Evolutionary conservation across 208 protist species (phyloP).

Genomic region (Trypanosoma mega): DNA sequence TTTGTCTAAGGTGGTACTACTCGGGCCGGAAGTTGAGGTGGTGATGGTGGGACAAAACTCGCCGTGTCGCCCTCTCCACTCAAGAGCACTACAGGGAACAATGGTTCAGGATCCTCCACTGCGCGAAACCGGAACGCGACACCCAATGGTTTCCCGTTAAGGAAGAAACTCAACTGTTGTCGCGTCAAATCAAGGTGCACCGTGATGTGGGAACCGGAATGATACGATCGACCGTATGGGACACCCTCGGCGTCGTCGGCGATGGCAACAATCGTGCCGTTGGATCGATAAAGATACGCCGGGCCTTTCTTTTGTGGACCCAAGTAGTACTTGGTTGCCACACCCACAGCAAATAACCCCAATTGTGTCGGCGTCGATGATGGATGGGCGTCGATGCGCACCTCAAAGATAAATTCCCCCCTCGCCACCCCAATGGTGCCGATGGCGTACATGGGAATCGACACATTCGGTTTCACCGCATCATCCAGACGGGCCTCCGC

Average conservation of each 20-base stretch:
- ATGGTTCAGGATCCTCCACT: constrained; percentile 37
- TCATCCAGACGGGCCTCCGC: constrained; percentile 20
- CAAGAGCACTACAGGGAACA: constrained; percentile 65
- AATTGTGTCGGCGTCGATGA: constrained; percentile 20
- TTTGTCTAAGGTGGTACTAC: background rate
- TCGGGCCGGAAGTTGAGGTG: constrained; percentile 11
- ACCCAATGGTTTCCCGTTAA: constrained; percentile 48
- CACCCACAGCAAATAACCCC: constrained; percentile 35
- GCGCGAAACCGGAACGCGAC: constrained; percentile 57
- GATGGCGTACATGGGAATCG: constrained; percentile 57
- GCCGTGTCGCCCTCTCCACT: constrained; percentile 40
- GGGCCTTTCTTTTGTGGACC: constrained; percentile 17
- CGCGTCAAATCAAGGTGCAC: constrained; percentile 41
- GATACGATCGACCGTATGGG: constrained; percentile 48
- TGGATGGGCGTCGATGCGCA: constrained; percentile 24
- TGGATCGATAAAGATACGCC: constrained; percentile 50
- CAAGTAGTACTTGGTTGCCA: constrained; percentile 35
- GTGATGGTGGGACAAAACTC: constrained; percentile 37
- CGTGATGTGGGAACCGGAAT: constrained; percentile 40
- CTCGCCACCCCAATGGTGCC: constrained; percentile 35
- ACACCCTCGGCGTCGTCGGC: constrained; percentile 27
- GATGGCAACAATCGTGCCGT: constrained; percentile 37
- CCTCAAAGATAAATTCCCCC: constrained; percentile 39
- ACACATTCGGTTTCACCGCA: constrained; percentile 21
- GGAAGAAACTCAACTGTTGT: constrained; percentile 47